These are phyloP conservation scores for Rheum nobile DNA, from an alignment of 148 eudicot genomes.

Conservation along the genomic window DNA sequence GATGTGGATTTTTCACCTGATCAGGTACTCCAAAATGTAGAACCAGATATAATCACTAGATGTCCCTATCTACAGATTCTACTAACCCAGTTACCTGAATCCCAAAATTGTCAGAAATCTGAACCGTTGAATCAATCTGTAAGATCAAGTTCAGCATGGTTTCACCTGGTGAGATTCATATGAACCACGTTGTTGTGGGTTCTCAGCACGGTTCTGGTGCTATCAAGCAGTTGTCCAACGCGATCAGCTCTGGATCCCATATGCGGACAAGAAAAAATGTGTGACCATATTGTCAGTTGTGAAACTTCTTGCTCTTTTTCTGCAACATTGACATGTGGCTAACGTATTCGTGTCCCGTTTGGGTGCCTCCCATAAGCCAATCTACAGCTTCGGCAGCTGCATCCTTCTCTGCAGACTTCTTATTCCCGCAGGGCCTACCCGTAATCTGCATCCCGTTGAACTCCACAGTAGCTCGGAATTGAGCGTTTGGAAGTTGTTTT, in stretches of 20 bases:
- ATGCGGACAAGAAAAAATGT: background rate
- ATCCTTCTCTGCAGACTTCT: slow-evolving; percentile 90
- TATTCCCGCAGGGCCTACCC: slow-evolving; percentile 73
- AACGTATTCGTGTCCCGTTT: slow-evolving; percentile 35
- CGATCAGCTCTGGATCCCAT: background rate
- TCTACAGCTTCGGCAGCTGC: slow-evolving; percentile 95
- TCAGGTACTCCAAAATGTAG: background rate
- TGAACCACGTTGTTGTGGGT: background rate
- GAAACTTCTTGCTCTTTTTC: slow-evolving; percentile 79
- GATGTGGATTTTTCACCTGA: background rate
- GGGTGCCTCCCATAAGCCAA: slow-evolving; percentile 56
- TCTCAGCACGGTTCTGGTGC: no score
- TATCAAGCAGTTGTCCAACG: background rate
- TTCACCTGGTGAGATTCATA: background rate
- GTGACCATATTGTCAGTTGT: slow-evolving; percentile 10
- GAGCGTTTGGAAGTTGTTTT: slow-evolving; percentile 50
- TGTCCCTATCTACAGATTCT: background rate
- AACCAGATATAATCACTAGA: background rate
- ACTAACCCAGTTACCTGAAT: background rate
- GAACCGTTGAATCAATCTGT: background rate
- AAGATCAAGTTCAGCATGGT: background rate
- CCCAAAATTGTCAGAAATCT: background rate
- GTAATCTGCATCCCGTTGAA: slow-evolving; percentile 75
- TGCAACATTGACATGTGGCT: slow-evolving; percentile 69
- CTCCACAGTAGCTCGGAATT: slow-evolving; percentile 63